These are phyloP conservation scores for Blastocystis sp. DNA, from an alignment of 352 stramenopile genomes.

Conservation along the genomic window DNA sequence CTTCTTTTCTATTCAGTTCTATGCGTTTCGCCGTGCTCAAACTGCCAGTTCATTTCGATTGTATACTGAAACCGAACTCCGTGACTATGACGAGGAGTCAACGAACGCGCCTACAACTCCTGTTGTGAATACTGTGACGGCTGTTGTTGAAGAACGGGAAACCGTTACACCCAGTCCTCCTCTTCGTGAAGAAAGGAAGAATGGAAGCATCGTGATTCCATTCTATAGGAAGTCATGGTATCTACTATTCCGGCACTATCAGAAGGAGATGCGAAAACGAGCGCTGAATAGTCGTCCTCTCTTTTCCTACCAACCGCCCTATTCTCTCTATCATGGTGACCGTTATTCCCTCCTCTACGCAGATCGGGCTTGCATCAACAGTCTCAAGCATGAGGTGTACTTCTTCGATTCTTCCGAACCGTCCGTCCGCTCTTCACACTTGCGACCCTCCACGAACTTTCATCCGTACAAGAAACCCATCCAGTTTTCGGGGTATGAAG, in stretches of 20 bases:
- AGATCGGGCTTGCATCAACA: not conserved
- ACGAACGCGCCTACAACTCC: too few relatives aligned
- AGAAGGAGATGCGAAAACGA: not conserved
- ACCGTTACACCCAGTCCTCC: too few relatives aligned
- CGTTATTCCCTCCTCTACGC: not conserved
- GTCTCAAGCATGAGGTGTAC: not conserved
- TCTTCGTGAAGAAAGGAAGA: not conserved
- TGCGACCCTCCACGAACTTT: not conserved
- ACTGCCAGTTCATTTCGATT: too few relatives aligned
- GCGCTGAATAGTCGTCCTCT: not conserved
- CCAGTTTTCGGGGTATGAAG: constrained; percentile 1
- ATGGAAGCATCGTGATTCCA: constrained; percentile 8
- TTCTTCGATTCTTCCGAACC: not conserved
- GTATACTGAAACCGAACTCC: too few relatives aligned
- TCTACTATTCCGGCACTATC: constrained; percentile 35
- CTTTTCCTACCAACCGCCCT: not conserved
- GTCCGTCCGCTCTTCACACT: not conserved
- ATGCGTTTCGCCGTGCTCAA: not conserved
- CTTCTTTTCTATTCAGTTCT: not conserved
- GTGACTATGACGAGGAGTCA: too few relatives aligned
- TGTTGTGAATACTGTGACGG: too few relatives aligned
- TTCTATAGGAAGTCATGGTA: constrained; percentile 54
- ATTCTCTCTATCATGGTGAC: not conserved
- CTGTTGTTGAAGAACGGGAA: too few relatives aligned
- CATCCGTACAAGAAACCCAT: not conserved